These are phyloP conservation scores for Camelina hispida DNA, from an alignment of 345 rosid genomes.

Conservation along the genomic window DNA sequence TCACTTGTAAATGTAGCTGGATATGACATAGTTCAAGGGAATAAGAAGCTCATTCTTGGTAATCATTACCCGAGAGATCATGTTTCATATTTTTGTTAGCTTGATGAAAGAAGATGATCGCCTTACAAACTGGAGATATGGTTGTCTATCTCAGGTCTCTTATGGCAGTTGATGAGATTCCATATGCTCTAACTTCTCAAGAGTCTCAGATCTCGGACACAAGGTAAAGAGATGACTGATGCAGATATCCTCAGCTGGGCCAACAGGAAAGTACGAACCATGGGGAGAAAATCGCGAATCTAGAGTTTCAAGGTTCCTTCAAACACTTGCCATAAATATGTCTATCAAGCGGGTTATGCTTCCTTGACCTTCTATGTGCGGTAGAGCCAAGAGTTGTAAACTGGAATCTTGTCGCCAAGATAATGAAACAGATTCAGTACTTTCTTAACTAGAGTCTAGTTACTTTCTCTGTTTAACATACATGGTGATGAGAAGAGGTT, in stretches of 20 bases:
- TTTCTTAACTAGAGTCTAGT: background rate
- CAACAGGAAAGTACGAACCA: slow-evolving; percentile 64
- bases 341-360: slow-evolving; percentile 75
- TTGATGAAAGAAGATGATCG: slow-evolving; percentile 17
- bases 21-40: slow-evolving; percentile 93
- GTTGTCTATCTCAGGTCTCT: slow-evolving; percentile 66
- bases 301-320: slow-evolving; percentile 79
- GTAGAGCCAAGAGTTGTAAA: slow-evolving; percentile 97
- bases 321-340: slow-evolving; percentile 9
- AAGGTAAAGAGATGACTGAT: slow-evolving; percentile 81
- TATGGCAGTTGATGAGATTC: slow-evolving; percentile 94
- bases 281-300: slow-evolving; percentile 66
- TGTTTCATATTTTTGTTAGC: background rate
- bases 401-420: slow-evolving; percentile 96
- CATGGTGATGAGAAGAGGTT: slow-evolving; percentile 88
- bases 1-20: slow-evolving; percentile 90
- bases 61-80: slow-evolving; percentile 35
- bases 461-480: slow-evolving; percentile 21
- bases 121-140: slow-evolving; percentile 16
- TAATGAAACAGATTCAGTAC: slow-evolving; percentile 73
- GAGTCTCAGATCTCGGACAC: slow-evolving; percentile 76
- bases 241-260: slow-evolving; percentile 83
- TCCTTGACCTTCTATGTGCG: slow-evolving; percentile 85
- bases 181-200: slow-evolving; percentile 90
- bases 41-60: slow-evolving; percentile 95